phyloP scores from a whole-genome alignment of 306 rosid genomes.

The Fragaria vesca region DNA sequence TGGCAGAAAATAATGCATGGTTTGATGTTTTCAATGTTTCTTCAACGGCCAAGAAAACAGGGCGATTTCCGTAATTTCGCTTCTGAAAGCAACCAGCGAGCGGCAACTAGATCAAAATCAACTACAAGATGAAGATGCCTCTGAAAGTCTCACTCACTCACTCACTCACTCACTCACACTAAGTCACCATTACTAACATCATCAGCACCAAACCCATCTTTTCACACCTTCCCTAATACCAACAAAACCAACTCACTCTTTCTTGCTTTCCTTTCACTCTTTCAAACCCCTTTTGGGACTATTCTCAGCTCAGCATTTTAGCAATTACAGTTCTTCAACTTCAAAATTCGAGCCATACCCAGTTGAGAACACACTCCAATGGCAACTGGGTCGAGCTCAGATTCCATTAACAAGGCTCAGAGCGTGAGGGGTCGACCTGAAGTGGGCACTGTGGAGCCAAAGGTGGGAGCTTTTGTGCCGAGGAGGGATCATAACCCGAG shows the following conservation, averaged over 20 bases:
- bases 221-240: not conserved
- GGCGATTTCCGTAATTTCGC: constrained; percentile 39
- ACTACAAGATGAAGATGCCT: not conserved
- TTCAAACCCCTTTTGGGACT: not conserved
- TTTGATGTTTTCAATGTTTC: not conserved
- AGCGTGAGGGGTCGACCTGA: constrained; percentile 33
- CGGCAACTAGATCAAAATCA: constrained; percentile 27
- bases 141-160: not conserved
- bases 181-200: not conserved
- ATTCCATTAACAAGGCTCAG: constrained; percentile 24
- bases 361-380: constrained; percentile 30
- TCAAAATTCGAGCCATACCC: constrained; percentile 20
- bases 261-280: constrained; percentile 51
- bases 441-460: constrained; percentile 32
- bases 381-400: constrained; percentile 55
- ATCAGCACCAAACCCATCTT: not conserved
- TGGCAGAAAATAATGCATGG: not conserved
- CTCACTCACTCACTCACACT: not conserved
- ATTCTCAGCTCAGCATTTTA: not conserved
- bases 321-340: not conserved
- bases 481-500: constrained; percentile 65
- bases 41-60: constrained; percentile 34
- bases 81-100: constrained; percentile 24
- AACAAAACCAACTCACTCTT: constrained; percentile 11
- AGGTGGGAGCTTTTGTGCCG: constrained; percentile 63